Percentiles rank a stretch among this genome's conserved stretches.
These are phyloP conservation scores for Phytophthora litchii DNA, from an alignment of 352 stramenopile species.

Conservation along the genomic window DNA sequence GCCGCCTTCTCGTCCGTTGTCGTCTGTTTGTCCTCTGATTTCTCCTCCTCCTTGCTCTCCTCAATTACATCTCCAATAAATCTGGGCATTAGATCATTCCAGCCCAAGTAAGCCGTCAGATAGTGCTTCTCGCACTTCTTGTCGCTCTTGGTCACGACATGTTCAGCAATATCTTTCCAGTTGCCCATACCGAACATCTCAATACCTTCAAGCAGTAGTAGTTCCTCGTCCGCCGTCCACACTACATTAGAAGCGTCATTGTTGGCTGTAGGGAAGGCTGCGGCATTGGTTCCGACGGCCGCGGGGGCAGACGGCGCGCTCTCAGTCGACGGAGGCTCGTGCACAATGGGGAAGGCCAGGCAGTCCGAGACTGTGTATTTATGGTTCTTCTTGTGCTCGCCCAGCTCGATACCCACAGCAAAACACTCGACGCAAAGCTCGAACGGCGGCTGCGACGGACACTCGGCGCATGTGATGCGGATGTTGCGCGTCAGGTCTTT, in stretches of 20 bases:
- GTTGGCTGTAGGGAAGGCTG: conserved; percentile 8
- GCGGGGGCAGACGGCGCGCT: conserved; percentile 10
- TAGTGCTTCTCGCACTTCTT: conserved; percentile 93
- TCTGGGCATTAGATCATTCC: conserved; percentile 58
- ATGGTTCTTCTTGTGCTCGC: conserved; percentile 83
- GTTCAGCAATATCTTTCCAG: conserved; percentile 93
- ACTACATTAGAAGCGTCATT: conserved; percentile 29
- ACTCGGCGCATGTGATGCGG: conserved; percentile 86
- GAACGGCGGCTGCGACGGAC: conserved; percentile 48
- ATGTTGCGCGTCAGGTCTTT: conserved; percentile 87
- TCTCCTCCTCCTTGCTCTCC: conserved; percentile 30
- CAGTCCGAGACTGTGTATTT: conserved; percentile 85
- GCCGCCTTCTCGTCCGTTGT: conserved; percentile 38
- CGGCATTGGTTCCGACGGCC: conserved; percentile 28
- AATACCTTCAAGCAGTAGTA: conserved; percentile 96
- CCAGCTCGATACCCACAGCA: conserved; percentile 77
- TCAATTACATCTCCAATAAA: conserved; percentile 62
- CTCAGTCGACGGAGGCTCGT: conserved; percentile 36
- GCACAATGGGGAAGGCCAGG: conserved; percentile 76
- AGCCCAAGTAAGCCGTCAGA: conserved; percentile 76
- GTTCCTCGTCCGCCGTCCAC: conserved; percentile 96
- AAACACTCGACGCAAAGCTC: conserved; percentile 97
- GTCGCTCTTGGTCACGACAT: conserved; percentile 86
- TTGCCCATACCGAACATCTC: conserved; percentile 97
- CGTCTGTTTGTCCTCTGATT: conserved; percentile 9